phyloP scores from a whole-genome alignment of 768 basidiomycete species.

The Hericium erinaceus region DNA sequence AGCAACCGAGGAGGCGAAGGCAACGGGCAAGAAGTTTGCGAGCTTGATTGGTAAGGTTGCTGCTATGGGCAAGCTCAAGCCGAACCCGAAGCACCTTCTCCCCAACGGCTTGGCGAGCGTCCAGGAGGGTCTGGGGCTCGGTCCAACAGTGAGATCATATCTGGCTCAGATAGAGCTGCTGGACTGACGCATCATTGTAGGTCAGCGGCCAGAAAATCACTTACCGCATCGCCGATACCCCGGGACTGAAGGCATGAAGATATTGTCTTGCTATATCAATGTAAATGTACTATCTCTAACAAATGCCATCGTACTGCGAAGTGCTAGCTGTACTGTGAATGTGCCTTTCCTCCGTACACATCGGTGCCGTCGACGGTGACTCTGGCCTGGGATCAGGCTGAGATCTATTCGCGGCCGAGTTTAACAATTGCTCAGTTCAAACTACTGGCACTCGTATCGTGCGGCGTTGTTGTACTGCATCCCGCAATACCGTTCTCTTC shows the following conservation, averaged over 20 bases:
- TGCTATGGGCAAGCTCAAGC: constrained; percentile 14
- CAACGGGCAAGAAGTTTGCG: neutral
- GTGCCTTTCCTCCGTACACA: neutral
- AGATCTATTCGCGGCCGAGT: too few species aligned
- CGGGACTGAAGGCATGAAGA: neutral
- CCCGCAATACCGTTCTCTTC: too few species aligned
- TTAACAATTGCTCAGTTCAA: too few species aligned
- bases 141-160: neutral
- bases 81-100: constrained; percentile 16
- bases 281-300: neutral
- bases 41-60: constrained; percentile 14
- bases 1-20: neutral
- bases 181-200: neutral
- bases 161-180: neutral
- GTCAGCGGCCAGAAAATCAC: neutral
- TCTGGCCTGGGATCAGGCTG: too few species aligned
- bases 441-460: too few species aligned
- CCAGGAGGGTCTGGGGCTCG: constrained; percentile 7
- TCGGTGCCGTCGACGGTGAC: too few species aligned
- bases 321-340: too few species aligned
- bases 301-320: too few species aligned
- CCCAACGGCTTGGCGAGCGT: constrained; percentile 18
- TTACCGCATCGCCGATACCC: neutral
- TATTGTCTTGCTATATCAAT: neutral
- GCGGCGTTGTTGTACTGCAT: too few species aligned